Percentiles rank a stretch among this genome's conserved stretches.
phyloP scores from a whole-genome alignment of 805 yeast species.

The Lipomyces sp. region DNA sequence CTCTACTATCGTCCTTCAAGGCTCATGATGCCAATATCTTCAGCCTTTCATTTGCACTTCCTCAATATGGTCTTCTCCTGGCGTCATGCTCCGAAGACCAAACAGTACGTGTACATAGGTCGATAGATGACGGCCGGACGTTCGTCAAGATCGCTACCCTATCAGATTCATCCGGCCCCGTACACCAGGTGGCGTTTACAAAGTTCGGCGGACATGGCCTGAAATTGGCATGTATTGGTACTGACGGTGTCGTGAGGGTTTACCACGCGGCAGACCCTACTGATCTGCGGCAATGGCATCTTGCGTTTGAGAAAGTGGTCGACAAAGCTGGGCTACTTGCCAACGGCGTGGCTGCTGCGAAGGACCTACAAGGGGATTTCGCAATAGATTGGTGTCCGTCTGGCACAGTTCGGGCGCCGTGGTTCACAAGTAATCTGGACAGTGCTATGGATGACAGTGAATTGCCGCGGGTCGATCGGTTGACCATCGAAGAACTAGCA shows the following conservation, averaged over 20 bases:
- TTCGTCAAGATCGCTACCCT: slow-evolving; percentile 79
- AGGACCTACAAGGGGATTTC: slow-evolving; percentile 32
- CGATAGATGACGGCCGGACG: slow-evolving; percentile 79
- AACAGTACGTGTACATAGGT: slow-evolving; percentile 90
- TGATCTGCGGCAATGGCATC: slow-evolving; percentile 81
- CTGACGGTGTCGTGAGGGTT: slow-evolving; percentile 82
- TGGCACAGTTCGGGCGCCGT: slow-evolving; percentile 15
- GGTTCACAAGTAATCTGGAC: neutral
- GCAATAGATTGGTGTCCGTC: slow-evolving; percentile 34
- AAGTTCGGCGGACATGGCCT: slow-evolving; percentile 77
- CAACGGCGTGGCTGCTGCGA: slow-evolving; percentile 10
- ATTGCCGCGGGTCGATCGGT: slow-evolving; percentile 59
- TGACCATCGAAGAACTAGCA: slow-evolving; percentile 68
- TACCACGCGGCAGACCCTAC: slow-evolving; percentile 90
- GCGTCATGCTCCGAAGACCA: slow-evolving; percentile 91
- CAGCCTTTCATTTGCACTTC: slow-evolving; percentile 88
- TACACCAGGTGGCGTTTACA: slow-evolving; percentile 88
- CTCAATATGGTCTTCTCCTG: slow-evolving; percentile 85
- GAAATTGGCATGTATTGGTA: slow-evolving; percentile 82
- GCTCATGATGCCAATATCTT: slow-evolving; percentile 92
- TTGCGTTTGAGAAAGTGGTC: slow-evolving; percentile 68
- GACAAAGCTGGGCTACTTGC: neutral
- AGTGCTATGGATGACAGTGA: slow-evolving; percentile 10
- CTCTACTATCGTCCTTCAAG: slow-evolving; percentile 84
- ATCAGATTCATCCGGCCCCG: slow-evolving; percentile 85